Evolutionary conservation across 768 basidiomycete species (phyloP).

Genomic region (Mycena sanguinolenta): DNA sequence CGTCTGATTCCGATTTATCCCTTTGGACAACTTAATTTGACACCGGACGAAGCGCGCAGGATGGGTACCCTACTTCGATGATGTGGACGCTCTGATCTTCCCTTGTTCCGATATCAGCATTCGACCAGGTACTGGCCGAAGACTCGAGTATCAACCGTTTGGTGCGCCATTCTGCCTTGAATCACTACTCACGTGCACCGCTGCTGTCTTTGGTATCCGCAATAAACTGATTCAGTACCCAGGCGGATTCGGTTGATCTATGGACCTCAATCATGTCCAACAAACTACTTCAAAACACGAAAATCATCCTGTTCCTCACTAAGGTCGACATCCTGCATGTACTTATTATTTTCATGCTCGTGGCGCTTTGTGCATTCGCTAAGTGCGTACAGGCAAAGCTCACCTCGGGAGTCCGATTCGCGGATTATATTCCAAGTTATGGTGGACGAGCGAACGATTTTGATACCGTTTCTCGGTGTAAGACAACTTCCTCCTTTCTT

Average conservation of each 20-base stretch:
- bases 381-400: constrained; percentile 64
- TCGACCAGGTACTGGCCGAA: constrained; percentile 77
- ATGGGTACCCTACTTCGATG: constrained; percentile 79
- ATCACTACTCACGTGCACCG: too few relatives aligned
- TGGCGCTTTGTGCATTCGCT: constrained; percentile 76
- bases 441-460: constrained; percentile 75
- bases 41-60: constrained; percentile 47
- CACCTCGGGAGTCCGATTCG: constrained; percentile 68
- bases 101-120: constrained; percentile 80
- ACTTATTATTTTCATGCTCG: constrained; percentile 66
- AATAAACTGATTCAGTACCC: too few relatives aligned
- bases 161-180: constrained; percentile 52
- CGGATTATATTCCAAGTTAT: constrained; percentile 74
- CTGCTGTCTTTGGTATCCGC: background rate
- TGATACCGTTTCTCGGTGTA: constrained; percentile 72
- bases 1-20: background rate
- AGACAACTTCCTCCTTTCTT: constrained; percentile 41
- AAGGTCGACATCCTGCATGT: constrained; percentile 75
- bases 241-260: constrained; percentile 76
- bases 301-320: constrained; percentile 82
- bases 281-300: constrained; percentile 70
- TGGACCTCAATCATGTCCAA: constrained; percentile 79
- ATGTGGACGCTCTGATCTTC: constrained; percentile 78
- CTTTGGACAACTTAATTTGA: too few relatives aligned
- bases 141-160: constrained; percentile 75